Percentiles rank a stretch among this genome's conserved stretches.
Conservation (phyloP, 2,329 filamentous ascomycete genomes). For the Alternaria brassicicola region DNA sequence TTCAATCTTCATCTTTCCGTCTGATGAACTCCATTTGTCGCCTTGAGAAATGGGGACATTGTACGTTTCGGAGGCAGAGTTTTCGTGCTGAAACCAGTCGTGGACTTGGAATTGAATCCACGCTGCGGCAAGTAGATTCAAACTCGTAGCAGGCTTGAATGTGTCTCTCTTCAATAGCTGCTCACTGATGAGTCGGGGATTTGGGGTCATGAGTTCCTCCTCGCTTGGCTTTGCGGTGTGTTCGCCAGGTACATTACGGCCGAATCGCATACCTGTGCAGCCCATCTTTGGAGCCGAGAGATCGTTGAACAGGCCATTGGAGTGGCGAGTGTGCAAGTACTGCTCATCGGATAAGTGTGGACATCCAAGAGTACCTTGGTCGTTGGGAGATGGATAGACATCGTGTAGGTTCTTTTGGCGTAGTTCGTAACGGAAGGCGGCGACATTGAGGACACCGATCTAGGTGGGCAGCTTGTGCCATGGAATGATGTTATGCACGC, state of each 20-base stretch:
- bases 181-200: constrained; percentile 53
- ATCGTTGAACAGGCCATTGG: constrained; percentile 55
- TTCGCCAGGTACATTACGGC: constrained; percentile 52
- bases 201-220: constrained; percentile 53
- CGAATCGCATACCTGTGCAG: constrained; percentile 54
- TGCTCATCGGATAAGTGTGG: constrained; percentile 41
- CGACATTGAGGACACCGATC: constrained; percentile 52
- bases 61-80: constrained; percentile 33
- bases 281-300: constrained; percentile 53
- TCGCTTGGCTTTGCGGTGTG: constrained; percentile 48
- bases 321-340: constrained; percentile 49
- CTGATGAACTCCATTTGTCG: constrained; percentile 42
- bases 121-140: constrained; percentile 56
- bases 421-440: constrained; percentile 51
- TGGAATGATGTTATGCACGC: constrained; percentile 49
- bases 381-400: constrained; percentile 47
- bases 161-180: constrained; percentile 51
- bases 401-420: constrained; percentile 55
- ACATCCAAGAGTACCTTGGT: constrained; percentile 45
- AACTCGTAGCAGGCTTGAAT: constrained; percentile 54
- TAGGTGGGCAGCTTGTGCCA: constrained; percentile 54
- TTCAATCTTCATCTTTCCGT: constrained; percentile 47
- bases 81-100: constrained; percentile 23
- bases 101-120: constrained; percentile 55
- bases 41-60: constrained; percentile 45